These are phyloP conservation scores for Mycosphaerelloides madeirae DNA, from an alignment of 2,329 filamentous ascomycete species.

Conservation along the genomic window DNA sequence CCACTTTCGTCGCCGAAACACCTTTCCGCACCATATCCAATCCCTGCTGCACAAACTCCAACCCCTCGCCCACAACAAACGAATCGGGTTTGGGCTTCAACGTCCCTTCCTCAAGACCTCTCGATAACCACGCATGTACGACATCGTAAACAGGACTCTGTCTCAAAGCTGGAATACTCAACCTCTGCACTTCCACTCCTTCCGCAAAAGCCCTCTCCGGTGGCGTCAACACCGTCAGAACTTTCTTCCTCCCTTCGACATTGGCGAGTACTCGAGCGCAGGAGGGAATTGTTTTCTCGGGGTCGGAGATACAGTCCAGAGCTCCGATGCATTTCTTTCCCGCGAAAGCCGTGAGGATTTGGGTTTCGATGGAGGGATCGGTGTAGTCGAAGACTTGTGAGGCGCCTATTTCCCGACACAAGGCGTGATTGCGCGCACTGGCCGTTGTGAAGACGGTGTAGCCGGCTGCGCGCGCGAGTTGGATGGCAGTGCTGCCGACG, in stretches of 20 bases:
- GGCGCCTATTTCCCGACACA: slow-evolving; percentile 42
- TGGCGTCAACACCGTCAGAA: slow-evolving; percentile 9
- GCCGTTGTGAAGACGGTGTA: slow-evolving; percentile 38
- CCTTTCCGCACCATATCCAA: slow-evolving; percentile 16
- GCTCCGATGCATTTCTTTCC: slow-evolving; percentile 3
- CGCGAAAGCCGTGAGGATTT: slow-evolving; percentile 1
- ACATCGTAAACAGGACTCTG: slow-evolving; percentile 5
- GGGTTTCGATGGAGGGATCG: neutral
- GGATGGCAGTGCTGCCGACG: slow-evolving; percentile 47
- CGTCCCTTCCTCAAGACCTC: slow-evolving; percentile 11
- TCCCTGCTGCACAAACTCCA: slow-evolving; percentile 17
- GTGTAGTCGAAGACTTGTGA: slow-evolving; percentile 45
- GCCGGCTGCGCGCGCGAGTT: slow-evolving; percentile 47
- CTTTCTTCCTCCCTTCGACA: slow-evolving; percentile 6
- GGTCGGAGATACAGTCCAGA: slow-evolving; percentile 6
- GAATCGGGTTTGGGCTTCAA: slow-evolving; percentile 15
- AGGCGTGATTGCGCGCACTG: slow-evolving; percentile 35
- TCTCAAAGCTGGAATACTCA: slow-evolving; percentile 12
- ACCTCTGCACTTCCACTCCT: slow-evolving; percentile 8
- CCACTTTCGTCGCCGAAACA: slow-evolving; percentile 20
- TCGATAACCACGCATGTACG: slow-evolving; percentile 13
- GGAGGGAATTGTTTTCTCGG: slow-evolving; percentile 5
- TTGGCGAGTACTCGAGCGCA: slow-evolving; percentile 5
- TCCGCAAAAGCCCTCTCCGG: slow-evolving; percentile 4
- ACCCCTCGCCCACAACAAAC: slow-evolving; percentile 14